Evolutionary conservation across 345 rosid species (phyloP), one percentile per base, ranked within the genome.

Genomic region (Eutrema yunnanense): DNA sequence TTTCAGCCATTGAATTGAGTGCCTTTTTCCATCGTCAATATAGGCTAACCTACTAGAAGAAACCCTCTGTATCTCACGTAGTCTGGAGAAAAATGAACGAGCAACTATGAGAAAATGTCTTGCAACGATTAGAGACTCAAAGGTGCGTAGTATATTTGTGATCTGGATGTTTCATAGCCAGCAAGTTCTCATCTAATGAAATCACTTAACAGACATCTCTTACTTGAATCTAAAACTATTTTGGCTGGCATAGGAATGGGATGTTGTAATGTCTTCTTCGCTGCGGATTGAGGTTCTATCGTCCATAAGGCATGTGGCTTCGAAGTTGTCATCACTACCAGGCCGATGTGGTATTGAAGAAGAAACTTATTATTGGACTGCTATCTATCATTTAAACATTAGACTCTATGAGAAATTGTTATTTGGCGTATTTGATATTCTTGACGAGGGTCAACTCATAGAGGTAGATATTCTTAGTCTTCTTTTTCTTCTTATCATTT

Each of bases 371-470:
- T 89, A 86, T 65, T 94, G 97, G 97, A 82, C 85, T 78, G 84
- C 89, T 74, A 79, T 80, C 72, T 91, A 89, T 83, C 96, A 88
- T 72, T 75, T 94, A 82, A 91, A 94, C 65, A 36, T 88, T 59
- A 84, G 90, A 75, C 84, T 94, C 76, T 91, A 94, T 71, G 88
- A 88, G 79, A 89, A 86, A 71, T 83, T 94, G 74, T 84, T 94
- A 36, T 78, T 67, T 82, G 88, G 86, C 60, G 41, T 89, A 61
- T 94, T 94, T 76, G 98, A 94, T 76, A 73, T 85, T 76, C 98
- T 94, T 79, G 98, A 94, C 40, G 98, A 94, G 80, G 86, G 86
- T 73, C 96, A 91, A 83, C 86, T 94, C 70, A 84, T 89, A 81
- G 90, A 87, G 98, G 98, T 94, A 82, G 71, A 60, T 59, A 60